phyloP scores from a whole-genome alignment of 345 rosid species.

The Nasturtium officinale region DNA sequence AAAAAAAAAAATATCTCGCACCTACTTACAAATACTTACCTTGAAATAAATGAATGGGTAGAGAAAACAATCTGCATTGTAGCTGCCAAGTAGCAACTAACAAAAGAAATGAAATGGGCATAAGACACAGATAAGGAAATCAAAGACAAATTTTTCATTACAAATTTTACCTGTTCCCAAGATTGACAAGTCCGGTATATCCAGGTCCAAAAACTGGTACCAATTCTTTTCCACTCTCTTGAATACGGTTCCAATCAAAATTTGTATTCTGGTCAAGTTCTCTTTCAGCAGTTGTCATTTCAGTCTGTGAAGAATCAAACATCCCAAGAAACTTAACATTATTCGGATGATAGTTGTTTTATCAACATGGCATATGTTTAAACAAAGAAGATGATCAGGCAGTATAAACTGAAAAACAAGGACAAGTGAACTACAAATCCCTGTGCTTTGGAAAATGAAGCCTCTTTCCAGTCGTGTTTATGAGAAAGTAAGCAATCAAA shows the following conservation, averaged over 20 bases:
- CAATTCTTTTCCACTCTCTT: conserved; percentile 91
- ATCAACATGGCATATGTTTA: conserved; percentile 18
- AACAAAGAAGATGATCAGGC: conserved; percentile 21
- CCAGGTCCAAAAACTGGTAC: conserved; percentile 93
- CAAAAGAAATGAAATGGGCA: conserved; percentile 38
- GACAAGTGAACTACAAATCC: conserved; percentile 19
- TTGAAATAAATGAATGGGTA: conserved; percentile 62
- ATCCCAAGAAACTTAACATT: conserved; percentile 32
- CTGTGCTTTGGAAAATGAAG: conserved; percentile 15
- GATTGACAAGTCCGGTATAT: conserved; percentile 94
- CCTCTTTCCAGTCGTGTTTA: not conserved
- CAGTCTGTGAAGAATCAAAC: conserved; percentile 62
- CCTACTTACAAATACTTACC: conserved; percentile 49
- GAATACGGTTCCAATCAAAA: conserved; percentile 98
- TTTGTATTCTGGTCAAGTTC: conserved; percentile 98
- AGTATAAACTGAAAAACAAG: conserved; percentile 16
- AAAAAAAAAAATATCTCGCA: conserved; percentile 21
- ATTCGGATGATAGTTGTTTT: conserved; percentile 9
- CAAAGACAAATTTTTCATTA: conserved; percentile 16
- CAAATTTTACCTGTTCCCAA: conserved; percentile 84
- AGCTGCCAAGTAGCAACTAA: conserved; percentile 99
- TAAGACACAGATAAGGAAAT: conserved; percentile 13
- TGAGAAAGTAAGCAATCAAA: conserved; percentile 18
- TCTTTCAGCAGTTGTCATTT: conserved; percentile 99
- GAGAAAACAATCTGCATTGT: conserved; percentile 96